Evolutionary conservation across 352 stramenopile genomes (phyloP), one percentile per base, ranked within the genome.

Genomic region (Globisporangium polare): DNA sequence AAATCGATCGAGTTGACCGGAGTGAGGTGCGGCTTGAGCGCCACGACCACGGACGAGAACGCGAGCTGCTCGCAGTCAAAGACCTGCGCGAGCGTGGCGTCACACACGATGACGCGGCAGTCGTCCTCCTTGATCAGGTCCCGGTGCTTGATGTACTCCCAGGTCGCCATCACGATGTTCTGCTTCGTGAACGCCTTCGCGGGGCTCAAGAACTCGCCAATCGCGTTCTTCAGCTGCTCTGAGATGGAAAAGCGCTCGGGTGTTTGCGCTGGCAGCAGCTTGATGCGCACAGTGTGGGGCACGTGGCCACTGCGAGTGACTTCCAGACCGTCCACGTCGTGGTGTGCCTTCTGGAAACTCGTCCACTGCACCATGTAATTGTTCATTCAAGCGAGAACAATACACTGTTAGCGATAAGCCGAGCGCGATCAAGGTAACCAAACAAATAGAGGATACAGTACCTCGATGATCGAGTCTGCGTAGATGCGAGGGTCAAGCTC

Each of bases 51-150:
- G 0, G 78, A 90, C 18, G 80, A 74, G 59, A 92, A 92, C 12
- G 83, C 78, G 58, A 92, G 67, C 29, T 75, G 78, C 20, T 88
- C 78, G 60, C 83, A 92, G 27, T 86, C 77, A 55, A 92, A 77
- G 24, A 92, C 58, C 60, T 78, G 68, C 5, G 53, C 41, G 50
- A 92, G 68, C 53, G 69, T 75, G 0, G 73, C 65, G 43, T 92
- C 83, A 53, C 80, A 90, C 17, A 83, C 58, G 35, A 88, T 77
- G 29, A 92, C 77, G 22, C 83, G 78, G 53, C 80, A 92, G 68
- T 92, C 83, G 59, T 92, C 83, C n/a, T 82, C 75, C 58, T 92
- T 90, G 69, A 92, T 90, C 31, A 90, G 71, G 53, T 90, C 86
- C 29, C 66, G 68, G 47, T 72, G 66, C 61, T 92, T 90, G 65